Percentiles rank a stretch among this genome's conserved stretches.
These are phyloP conservation scores for Blastobotrys chiropterorum DNA, from an alignment of 805 yeast genomes.

Conservation along the genomic window DNA sequence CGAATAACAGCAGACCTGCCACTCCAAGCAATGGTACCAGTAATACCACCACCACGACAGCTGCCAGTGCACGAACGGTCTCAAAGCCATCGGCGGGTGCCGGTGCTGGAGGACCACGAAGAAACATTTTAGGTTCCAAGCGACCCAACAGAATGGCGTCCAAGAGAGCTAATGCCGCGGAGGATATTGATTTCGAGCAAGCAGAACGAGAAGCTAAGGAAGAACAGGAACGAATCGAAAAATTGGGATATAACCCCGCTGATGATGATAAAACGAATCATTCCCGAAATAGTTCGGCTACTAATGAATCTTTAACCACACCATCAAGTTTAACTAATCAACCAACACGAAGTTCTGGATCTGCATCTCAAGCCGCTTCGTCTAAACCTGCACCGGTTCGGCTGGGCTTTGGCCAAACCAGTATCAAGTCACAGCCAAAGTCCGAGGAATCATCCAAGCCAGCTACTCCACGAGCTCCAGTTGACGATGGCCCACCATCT, in stretches of 20 bases:
- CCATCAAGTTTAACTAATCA: neutral
- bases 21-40: slow-evolving; percentile 14
- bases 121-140: slow-evolving; percentile 28
- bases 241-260: slow-evolving; percentile 40
- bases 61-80: slow-evolving; percentile 5
- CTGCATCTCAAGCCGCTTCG: neutral
- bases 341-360: slow-evolving; percentile 5
- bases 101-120: slow-evolving; percentile 12
- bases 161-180: slow-evolving; percentile 33
- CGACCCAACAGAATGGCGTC: slow-evolving; percentile 25
- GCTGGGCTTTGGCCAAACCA: slow-evolving; percentile 86
- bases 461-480: slow-evolving; percentile 13
- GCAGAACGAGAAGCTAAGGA: slow-evolving; percentile 73
- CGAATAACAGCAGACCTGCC: slow-evolving; percentile 13
- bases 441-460: slow-evolving; percentile 41
- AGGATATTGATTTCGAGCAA: slow-evolving; percentile 55
- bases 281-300: slow-evolving; percentile 3
- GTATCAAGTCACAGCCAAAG: slow-evolving; percentile 12
- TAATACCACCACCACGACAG: slow-evolving; percentile 19
- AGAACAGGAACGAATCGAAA: slow-evolving; percentile 62
- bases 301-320: neutral
- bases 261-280: slow-evolving; percentile 13
- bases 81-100: slow-evolving; percentile 11
- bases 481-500: slow-evolving; percentile 16
- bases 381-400: slow-evolving; percentile 23